Conservation (phyloP, 78 protist species). For the Isochrysis galbana region DNA sequence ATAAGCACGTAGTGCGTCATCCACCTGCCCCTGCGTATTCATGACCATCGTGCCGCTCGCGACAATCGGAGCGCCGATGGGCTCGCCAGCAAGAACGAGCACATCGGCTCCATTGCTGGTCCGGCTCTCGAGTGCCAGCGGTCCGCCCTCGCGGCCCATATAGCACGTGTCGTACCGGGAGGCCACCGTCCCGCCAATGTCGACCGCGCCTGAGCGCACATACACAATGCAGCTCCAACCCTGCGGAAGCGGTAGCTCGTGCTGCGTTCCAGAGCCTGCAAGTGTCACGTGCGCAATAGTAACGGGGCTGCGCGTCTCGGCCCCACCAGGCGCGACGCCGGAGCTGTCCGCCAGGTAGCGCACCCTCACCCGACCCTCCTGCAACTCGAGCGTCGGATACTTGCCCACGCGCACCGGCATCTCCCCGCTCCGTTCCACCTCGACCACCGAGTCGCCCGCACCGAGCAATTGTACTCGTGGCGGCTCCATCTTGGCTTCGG, state of each 20-base stretch:
- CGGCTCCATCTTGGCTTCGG: slow-evolving; percentile 66
- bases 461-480: slow-evolving; percentile 68
- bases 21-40: background rate
- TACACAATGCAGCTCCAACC: background rate
- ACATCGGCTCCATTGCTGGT: background rate
- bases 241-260: background rate
- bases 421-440: background rate
- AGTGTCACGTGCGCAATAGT: background rate
- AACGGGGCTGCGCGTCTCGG: background rate
- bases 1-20: background rate
- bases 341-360: background rate
- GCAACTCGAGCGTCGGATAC: no score
- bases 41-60: slow-evolving; percentile 10
- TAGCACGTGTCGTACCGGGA: background rate
- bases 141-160: background rate
- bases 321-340: background rate
- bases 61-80: background rate
- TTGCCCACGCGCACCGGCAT: background rate
- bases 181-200: background rate
- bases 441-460: background rate
- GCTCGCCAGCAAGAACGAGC: background rate
- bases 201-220: background rate
- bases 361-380: no score
- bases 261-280: background rate
- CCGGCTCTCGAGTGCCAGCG: background rate